Base-by-base conservation (phyloP, 768 basidiomycete species). In the Termitomyces sp. region DNA sequence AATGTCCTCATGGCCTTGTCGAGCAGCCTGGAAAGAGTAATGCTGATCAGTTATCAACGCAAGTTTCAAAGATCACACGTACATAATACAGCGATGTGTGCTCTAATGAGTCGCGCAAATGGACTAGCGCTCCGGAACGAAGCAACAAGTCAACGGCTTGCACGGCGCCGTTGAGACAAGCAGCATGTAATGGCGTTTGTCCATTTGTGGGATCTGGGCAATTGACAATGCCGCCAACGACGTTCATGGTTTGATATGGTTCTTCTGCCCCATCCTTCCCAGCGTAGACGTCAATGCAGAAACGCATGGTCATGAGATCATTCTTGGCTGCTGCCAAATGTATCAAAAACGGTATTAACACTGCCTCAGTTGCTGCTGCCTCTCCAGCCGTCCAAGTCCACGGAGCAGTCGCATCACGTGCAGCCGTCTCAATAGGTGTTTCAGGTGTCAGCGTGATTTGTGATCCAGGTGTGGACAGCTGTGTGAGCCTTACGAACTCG, bases 21-120 rank as follows among this genome's bases (percentile, higher is more conserved):
- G 80, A 27, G 89, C 87, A 52, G 91, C 90, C 89, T 91, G 58
- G 12, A 17, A 40, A 41, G 14, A 23, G n/a, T 14, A 6, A n/a
- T n/a, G 8, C 17, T 19, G 3, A 35, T 40, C n/a, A 28, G 14
- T 14, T 21, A 28, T 27, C 10, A 27, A 50, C 11, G 1, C 14
- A 3, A n/a, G 17, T 6, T 4, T 27, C n/a, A 25, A 19, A 39
- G 7, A 11, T 8, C 11, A 48, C 30, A 54, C 52, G 63, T 59
- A 89, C 89, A 70, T 92, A 89, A 70, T 93, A 94, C 16, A 94
- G 73, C 3, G 90, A 80, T 14, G 92, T 93, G 64, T 94, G 91
- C 2, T 90, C 93, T 44, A 94, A 75, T 1, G 70, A 66, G 67
- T 95, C 93, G 54, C 93, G 78, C 9, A 89, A 73, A 68, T 95